A percentile compares a stretch with the other conserved stretches of the same genome.
phyloP scores from a whole-genome alignment of 306 rosid species.

The Ziziphus jujuba region DNA sequence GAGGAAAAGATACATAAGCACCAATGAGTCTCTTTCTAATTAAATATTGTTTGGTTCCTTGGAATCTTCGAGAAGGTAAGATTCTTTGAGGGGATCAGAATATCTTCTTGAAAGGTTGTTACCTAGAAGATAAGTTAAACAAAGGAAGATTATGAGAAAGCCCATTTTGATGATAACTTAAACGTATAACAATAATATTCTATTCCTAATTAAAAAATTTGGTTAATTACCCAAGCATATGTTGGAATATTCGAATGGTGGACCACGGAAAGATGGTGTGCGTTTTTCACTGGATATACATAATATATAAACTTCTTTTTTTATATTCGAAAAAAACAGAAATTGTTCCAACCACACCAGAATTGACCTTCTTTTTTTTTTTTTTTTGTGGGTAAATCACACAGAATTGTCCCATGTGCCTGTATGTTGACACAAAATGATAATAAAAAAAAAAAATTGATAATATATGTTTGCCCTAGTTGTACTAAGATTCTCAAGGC shows the following conservation, averaged over 20 bases:
- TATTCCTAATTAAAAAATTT: background rate
- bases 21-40: slow-evolving; percentile 12
- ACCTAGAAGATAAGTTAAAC: slow-evolving; percentile 44
- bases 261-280: slow-evolving; percentile 32
- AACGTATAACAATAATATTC: too few species aligned
- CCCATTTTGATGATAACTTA: slow-evolving; percentile 26
- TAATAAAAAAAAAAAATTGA: too few species aligned
- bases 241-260: slow-evolving; percentile 48
- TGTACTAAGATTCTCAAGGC: slow-evolving; percentile 21
- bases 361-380: too few species aligned
- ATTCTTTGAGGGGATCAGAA: slow-evolving; percentile 37
- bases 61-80: slow-evolving; percentile 45
- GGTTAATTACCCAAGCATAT: slow-evolving; percentile 20
- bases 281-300: too few species aligned
- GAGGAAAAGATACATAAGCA: slow-evolving; percentile 19
- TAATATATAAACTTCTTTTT: too few species aligned
- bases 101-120: slow-evolving; percentile 20
- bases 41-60: background rate
- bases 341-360: slow-evolving; percentile 7
- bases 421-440: slow-evolving; percentile 16
- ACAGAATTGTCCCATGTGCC: slow-evolving; percentile 25
- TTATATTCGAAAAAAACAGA: background rate
- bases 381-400: too few species aligned
- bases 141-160: slow-evolving; percentile 48
- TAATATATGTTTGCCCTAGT: background rate